Evolutionary conservation across 2,329 filamentous ascomycete genomes (phyloP).

Genomic region (Phoma sp.): DNA sequence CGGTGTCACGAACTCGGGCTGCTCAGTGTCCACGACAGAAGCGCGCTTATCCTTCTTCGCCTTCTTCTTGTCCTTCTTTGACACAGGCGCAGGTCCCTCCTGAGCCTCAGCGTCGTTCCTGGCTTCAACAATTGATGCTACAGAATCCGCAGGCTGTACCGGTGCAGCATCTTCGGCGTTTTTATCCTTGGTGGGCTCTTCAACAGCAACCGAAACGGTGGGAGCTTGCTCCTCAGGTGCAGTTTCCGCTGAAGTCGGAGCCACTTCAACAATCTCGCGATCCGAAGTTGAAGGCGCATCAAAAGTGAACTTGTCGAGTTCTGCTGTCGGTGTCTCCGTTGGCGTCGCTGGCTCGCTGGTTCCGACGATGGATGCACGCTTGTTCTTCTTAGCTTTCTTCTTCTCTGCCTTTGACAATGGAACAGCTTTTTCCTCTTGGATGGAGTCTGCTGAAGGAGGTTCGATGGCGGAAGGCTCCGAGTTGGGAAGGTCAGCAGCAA

Average conservation of each 20-base stretch:
- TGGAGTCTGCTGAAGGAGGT: not conserved
- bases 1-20: not conserved
- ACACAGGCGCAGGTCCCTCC: constrained; percentile 16
- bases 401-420: constrained; percentile 16
- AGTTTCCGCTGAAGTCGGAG: not conserved
- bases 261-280: not conserved
- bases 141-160: not conserved
- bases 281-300: not conserved
- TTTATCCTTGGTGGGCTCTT: not conserved
- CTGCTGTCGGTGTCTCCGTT: constrained; percentile 9
- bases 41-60: constrained; percentile 30
- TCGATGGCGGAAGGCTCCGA: not conserved
- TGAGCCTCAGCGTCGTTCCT: not conserved
- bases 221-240: not conserved
- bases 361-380: constrained; percentile 16
- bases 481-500: not conserved
- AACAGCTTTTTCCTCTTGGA: not conserved
- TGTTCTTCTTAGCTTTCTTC: constrained; percentile 21
- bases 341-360: constrained; percentile 7
- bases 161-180: not conserved
- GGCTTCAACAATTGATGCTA: not conserved
- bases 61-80: constrained; percentile 36
- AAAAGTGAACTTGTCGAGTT: constrained; percentile 1
- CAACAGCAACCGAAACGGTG: not conserved
- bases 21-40: not conserved